Evolutionary conservation across 768 basidiomycete genomes (phyloP), one percentile per base, ranked within the genome.

Genomic region (Daedaleopsis nitida): DNA sequence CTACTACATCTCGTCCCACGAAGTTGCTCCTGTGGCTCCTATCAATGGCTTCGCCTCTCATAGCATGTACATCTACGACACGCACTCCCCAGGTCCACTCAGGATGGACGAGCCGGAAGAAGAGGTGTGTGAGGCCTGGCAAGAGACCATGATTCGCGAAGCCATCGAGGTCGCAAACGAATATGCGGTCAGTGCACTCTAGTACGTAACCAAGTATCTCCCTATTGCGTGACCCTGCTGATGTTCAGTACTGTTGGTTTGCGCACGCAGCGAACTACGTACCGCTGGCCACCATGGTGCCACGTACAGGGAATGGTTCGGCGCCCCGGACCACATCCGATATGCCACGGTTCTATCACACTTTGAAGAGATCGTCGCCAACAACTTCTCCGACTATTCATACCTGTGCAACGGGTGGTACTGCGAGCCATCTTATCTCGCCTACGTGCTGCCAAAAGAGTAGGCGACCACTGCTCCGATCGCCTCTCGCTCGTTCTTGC

Each of bases 391-490:
- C 17, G 55, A 44, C 2, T 62, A 56, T 38, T 52, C 50, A 2
- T 62, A 47, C 55, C 17, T 45, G 14, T 62, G 60, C 50, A 80
- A 73, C 80, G 77, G 77, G 72, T 13, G 69, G 78, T 12, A 67
- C 27, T 32, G 27, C 27, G 27, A 32, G 27, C 27, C 27, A 3
- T 7, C 27, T 3, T 32, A 32, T 32, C 27, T 32, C 27, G 27
- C 27, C 27, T 32, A 32, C 27, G 27, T 32, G 27, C 27, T 32
- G 27, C 27, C 4, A 7, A 7, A 7, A 32, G 27, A 32, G 27
- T 32, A 32, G 7, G 27, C 27, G 7, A 32, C 27, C 27, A 32
- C 7, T 32, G n/a, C 27, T 7, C 3, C 27, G 27, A 32, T 32
- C 27, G 3, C 27, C 27, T 7, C 27, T 32, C 27, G 27, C 27